phyloP scores from a whole-genome alignment of 768 basidiomycete species.

The Tylopilus sp. region DNA sequence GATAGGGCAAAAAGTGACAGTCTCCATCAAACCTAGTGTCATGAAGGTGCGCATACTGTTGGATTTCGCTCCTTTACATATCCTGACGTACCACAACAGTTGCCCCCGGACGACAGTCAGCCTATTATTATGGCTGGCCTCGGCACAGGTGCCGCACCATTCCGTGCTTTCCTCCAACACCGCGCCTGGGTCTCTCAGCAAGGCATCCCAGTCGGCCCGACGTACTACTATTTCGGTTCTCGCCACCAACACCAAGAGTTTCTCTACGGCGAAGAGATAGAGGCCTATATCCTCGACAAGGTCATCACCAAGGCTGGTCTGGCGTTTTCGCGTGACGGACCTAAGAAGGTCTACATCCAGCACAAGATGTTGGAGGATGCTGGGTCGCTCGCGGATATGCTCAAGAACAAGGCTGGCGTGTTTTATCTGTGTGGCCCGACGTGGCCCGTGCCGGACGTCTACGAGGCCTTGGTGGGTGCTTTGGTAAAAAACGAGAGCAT shows the following conservation, averaged over 20 bases:
- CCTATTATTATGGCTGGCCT: conserved; percentile 99
- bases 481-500: conserved; percentile 68
- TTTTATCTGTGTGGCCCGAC: conserved; percentile 99
- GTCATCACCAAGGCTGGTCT: conserved; percentile 88
- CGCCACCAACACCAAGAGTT: conserved; percentile 95
- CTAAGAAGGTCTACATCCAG: conserved; percentile 96
- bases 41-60: conserved; percentile 73
- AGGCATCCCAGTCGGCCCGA: conserved; percentile 80
- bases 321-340: conserved; percentile 93
- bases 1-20: conserved; percentile 90
- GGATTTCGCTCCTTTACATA: neutral
- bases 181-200: conserved; percentile 78
- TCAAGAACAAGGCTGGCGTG: conserved; percentile 69
- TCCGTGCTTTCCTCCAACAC: conserved; percentile 98
- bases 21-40: conserved; percentile 97
- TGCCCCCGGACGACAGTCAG: conserved; percentile 79
- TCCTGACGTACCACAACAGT: conserved; percentile 39
- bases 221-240: conserved; percentile 98
- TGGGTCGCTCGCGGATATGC: conserved; percentile 65
- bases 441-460: conserved; percentile 99
- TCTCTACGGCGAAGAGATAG: conserved; percentile 94
- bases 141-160: conserved; percentile 97
- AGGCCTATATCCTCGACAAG: conserved; percentile 84
- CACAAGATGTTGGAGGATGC: conserved; percentile 97
- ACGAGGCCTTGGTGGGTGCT: conserved; percentile 84